Conservation (phyloP, 331 rosid genomes). For the Telfairia occidentalis region DNA sequence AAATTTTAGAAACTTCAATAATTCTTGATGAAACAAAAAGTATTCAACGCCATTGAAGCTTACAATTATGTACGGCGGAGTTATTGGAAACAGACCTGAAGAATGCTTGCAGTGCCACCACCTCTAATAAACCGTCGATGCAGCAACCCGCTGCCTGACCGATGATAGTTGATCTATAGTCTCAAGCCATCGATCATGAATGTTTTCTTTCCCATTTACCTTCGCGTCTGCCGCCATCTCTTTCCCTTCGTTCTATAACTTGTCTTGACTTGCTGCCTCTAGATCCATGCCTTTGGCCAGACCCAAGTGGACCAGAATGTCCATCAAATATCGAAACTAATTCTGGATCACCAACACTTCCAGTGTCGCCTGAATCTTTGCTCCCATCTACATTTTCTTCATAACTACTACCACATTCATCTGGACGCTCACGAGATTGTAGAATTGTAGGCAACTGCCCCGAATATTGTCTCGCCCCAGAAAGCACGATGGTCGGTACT, state of each 20-base stretch:
- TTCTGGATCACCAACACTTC: constrained; percentile 85
- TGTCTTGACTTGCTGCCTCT: constrained; percentile 82
- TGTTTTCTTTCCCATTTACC: constrained; percentile 98
- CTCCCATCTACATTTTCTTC: constrained; percentile 91
- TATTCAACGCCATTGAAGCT: neutral
- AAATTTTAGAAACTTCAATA: neutral
- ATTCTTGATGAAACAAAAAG: neutral
- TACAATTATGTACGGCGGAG: neutral
- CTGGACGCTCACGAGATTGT: constrained; percentile 76
- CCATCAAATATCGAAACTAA: constrained; percentile 63
- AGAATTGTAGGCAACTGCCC: constrained; percentile 75
- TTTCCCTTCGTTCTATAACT: constrained; percentile 64
- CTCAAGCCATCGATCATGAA: constrained; percentile 20
- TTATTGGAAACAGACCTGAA: neutral
- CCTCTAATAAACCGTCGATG: neutral
- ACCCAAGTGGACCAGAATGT: constrained; percentile 54
- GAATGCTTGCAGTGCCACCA: neutral
- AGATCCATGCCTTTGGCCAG: constrained; percentile 66
- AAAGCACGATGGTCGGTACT: constrained; percentile 55
- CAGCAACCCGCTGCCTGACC: neutral
- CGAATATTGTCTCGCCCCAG: constrained; percentile 57
- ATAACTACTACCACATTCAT: constrained; percentile 56
- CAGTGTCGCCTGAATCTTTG: constrained; percentile 76
- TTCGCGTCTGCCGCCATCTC: constrained; percentile 65
- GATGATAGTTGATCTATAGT: neutral